phyloP scores from a whole-genome alignment of 345 rosid genomes.

The Ricinus communis region DNA sequence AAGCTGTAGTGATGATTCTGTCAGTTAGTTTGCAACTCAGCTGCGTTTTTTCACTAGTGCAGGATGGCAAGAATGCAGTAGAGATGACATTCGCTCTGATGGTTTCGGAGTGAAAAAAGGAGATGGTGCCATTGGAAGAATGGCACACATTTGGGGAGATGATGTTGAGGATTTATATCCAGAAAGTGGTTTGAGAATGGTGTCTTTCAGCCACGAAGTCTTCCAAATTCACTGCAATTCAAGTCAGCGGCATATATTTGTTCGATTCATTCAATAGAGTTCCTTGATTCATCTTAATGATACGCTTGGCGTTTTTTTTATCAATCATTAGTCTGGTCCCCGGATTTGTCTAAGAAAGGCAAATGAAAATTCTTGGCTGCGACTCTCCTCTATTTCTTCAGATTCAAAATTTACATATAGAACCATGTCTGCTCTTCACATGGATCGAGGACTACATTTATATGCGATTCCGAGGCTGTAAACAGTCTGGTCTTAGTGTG shows the following conservation, averaged over 20 bases:
- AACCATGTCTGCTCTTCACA: constrained; percentile 46
- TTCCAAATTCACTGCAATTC: constrained; percentile 44
- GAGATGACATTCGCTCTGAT: constrained; percentile 42
- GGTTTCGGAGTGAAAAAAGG: constrained; percentile 41
- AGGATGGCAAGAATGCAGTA: constrained; percentile 38
- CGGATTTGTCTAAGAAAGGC: constrained; percentile 42
- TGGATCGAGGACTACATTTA: constrained; percentile 41
- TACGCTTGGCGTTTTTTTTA: background rate
- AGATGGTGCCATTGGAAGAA: constrained; percentile 44
- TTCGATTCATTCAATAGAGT: background rate
- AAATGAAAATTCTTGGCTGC: constrained; percentile 43
- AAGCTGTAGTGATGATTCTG: background rate
- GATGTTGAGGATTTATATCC: constrained; percentile 41
- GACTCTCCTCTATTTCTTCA: constrained; percentile 29
- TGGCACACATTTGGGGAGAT: constrained; percentile 42
- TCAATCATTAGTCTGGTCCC: constrained; percentile 40
- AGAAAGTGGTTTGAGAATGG: constrained; percentile 42
- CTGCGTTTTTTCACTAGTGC: background rate
- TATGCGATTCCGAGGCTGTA: constrained; percentile 26
- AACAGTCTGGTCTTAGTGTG: no score
- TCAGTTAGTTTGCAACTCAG: background rate
- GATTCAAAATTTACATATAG: constrained; percentile 36
- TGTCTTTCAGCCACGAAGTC: constrained; percentile 33
- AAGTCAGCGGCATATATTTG: constrained; percentile 14
- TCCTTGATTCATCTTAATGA: background rate